Base-by-base conservation (phyloP, 2,329 filamentous ascomycete genomes). In the Penicillium brasilianum region DNA sequence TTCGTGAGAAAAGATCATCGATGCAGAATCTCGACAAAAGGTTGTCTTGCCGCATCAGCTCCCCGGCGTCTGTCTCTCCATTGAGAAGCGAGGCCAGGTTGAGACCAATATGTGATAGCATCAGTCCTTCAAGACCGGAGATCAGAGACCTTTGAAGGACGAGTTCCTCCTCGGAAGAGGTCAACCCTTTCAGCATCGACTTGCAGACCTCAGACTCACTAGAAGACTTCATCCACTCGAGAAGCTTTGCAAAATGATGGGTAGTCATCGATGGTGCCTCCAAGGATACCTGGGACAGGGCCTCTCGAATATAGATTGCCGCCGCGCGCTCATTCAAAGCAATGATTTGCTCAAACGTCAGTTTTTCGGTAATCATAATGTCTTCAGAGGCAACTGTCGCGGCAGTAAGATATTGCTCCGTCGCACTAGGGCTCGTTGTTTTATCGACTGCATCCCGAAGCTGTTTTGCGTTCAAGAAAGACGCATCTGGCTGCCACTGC, bases 321-420 rank as follows among this genome's bases (percentile, higher is more conserved):
- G 50, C 50, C 4, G 50, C 50, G 25, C 50, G 36, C 36, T 53
- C 50, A 6, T 53, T 53, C 36, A 53, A 41, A 14, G 50, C 50
- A 39, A 41, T 28, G 4, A 41, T 53, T 53, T 53, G 50, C 50
- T 53, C 50, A 8, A 53, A 53, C 0, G 50, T 53, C 20, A 53
- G 25, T 30, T 53, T 53, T n/a, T 41, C 34, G 20, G 36, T 5
- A 8, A 53, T 30, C 7, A 41, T 28, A 5, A 37, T 4, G 9
- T 53, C 32, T 7, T 25, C 20, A 1, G 50, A 41, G 36, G 10
- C 2, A 37, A 8, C 7, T 25, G 20, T 37, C 3, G 18, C 14
- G 20, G 13, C 11, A 13, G 14, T 36, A 16, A n/a, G 9, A 11
- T 18, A 9, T 10, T 18, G 28, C 14, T 53, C 9, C 22, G 11